Base-by-base conservation (phyloP, 345 rosid genomes). In the Camelina neglecta region DNA sequence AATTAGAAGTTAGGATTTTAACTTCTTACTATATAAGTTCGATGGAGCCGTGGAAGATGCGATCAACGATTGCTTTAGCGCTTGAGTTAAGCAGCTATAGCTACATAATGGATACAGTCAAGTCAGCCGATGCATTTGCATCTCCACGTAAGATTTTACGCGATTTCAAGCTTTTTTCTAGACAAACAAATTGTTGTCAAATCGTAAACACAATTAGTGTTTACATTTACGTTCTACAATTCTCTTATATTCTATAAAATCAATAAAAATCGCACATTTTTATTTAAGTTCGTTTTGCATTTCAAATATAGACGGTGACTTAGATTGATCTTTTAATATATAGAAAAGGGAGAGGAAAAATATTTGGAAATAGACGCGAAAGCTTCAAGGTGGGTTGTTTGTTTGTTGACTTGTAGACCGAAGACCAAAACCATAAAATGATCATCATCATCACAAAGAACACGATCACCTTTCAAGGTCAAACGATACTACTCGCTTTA, bases 351-450 rank as follows among this genome's bases (percentile, higher is more conserved):
- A 29, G 4, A 29, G 3, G 31, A 4, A 29, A 29, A 29, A 29
- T 5, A 29, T 29, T 29, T 29, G 31, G 31, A 29, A 29, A 4
- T 4, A 29, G 63, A 69, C 44, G 31, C 69, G 51, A 69, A 69
- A 69, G 35, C 50, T 53, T 69, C 65, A 13, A n/a, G 51, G 80
- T 62, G 51, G 18, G 3, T 53, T 51, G 80, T 29, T 29, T 29
- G 31, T 29, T 4, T 29, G 38, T 62, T 76, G 80, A 76, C 80
- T 76, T 76, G 65, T 55, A 45, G 65, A 63, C 65, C 53, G 65
- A 63, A 65, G 80, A 76, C 75, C 71, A 47, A 50, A 15, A 29
- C 31, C 2, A 35, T 7, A 35, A 35, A 35, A 6, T 7, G 7
- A 35, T 7, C 38, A 35, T 29, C 31, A 29, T 29, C 18, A 56